Evolutionary conservation across 1,284 basidiomycete genomes (phyloP).

Genomic region (Salmacisia buchloeana): DNA sequence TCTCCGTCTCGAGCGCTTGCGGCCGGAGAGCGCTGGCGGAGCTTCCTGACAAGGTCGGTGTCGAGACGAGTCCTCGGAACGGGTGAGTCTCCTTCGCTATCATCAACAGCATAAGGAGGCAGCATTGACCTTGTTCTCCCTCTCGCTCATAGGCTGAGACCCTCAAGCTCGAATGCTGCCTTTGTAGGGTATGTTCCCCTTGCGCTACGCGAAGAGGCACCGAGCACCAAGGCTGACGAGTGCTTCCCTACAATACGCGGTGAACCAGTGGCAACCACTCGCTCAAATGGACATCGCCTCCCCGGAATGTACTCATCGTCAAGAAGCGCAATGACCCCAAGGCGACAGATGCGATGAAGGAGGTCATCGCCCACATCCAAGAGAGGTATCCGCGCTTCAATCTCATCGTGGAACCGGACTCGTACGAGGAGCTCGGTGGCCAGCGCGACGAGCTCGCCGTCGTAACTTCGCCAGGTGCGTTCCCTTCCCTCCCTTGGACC

Average conservation of each 20-base stretch:
- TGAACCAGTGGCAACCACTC: conserved; percentile 41
- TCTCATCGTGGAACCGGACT: conserved; percentile 66
- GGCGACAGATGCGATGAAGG: conserved; percentile 52
- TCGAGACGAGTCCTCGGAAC: background rate
- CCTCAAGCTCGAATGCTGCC: background rate
- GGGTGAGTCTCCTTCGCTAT: background rate
- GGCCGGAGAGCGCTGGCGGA: background rate
- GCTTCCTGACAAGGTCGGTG: background rate
- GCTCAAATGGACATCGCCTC: conserved; percentile 44
- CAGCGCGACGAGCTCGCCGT: conserved; percentile 51
- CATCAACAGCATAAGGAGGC: background rate
- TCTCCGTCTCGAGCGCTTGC: background rate
- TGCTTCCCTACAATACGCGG: background rate
- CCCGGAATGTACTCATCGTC: conserved; percentile 54
- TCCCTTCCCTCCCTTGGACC: conserved; percentile 2
- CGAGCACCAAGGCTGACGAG: background rate
- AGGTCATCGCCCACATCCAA: conserved; percentile 48
- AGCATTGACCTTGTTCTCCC: background rate
- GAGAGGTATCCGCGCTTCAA: conserved; percentile 63
- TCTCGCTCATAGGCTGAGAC: background rate
- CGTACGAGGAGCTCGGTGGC: conserved; percentile 61
- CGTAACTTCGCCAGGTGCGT: background rate
- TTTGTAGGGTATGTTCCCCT: background rate
- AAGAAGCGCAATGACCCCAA: conserved; percentile 55
- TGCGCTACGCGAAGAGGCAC: background rate